Evolutionary conservation across 208 protist genomes (phyloP).

Genomic region (Trypanosoma caninum): DNA sequence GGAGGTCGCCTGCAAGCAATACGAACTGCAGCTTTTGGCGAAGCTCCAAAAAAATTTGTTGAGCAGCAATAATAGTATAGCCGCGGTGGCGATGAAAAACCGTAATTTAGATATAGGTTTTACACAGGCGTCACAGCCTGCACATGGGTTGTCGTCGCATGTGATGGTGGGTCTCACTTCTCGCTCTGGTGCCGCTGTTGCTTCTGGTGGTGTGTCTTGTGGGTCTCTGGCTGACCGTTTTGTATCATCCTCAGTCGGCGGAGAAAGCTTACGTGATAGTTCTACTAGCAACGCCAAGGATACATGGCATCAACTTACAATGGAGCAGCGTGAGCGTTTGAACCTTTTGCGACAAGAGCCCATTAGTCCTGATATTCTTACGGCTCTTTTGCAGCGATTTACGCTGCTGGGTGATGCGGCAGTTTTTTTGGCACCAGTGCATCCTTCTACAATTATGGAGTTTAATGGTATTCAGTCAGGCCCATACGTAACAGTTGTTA

Average conservation of each 20-base stretch:
- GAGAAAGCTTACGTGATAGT: constrained; percentile 2
- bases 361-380: constrained; percentile 55
- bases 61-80: not conserved
- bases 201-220: not conserved
- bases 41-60: constrained; percentile 1
- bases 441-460: constrained; percentile 73
- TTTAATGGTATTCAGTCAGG: constrained; percentile 69
- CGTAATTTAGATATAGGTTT: not conserved
- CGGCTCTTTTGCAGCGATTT: constrained; percentile 54
- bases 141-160: not conserved
- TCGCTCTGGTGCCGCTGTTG: not conserved
- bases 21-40: constrained; percentile 7
- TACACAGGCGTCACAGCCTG: not conserved
- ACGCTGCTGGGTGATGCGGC: constrained; percentile 54
- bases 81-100: not conserved
- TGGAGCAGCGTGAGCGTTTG: constrained; percentile 40
- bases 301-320: constrained; percentile 15
- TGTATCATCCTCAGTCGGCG: not conserved
- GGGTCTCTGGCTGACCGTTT: constrained; percentile 3
- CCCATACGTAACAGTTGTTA: constrained; percentile 57
- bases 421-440: constrained; percentile 64
- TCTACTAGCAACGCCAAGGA: not conserved
- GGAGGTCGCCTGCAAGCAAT: constrained; percentile 20
- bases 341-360: constrained; percentile 44
- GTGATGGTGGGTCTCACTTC: too few species aligned